Evolutionary conservation across 257 asterid genomes (phyloP).

Genomic region (Buddleja alternifolia): DNA sequence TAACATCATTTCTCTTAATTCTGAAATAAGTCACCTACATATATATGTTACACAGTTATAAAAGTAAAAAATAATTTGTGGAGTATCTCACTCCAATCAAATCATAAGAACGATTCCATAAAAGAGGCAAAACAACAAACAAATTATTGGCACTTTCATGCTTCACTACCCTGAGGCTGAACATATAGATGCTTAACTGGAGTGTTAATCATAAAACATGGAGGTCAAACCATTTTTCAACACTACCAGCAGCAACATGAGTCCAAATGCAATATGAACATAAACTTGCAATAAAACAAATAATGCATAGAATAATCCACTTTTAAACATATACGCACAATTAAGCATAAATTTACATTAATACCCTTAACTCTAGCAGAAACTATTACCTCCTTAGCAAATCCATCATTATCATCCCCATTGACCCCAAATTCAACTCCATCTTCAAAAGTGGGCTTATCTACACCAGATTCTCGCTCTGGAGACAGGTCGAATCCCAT

Average conservation of each 20-base stretch:
- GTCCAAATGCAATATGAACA: constrained; percentile 3
- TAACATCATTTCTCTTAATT: not conserved
- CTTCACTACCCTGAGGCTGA: not conserved
- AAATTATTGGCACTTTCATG: not conserved
- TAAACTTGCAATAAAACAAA: constrained; percentile 13
- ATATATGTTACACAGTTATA: constrained; percentile 7
- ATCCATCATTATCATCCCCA: constrained; percentile 37
- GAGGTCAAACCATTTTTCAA: not conserved
- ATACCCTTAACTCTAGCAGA: constrained; percentile 16
- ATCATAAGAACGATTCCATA: not conserved
- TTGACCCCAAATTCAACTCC: constrained; percentile 44
- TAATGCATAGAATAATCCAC: constrained; percentile 10
- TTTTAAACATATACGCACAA: not conserved
- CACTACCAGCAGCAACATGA: constrained; percentile 15
- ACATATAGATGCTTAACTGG: not conserved
- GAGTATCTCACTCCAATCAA: not conserved
- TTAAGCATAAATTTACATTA: not conserved
- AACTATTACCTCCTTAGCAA: constrained; percentile 41
- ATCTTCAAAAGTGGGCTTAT: constrained; percentile 80
- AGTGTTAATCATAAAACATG: not conserved
- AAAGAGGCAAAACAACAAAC: not conserved
- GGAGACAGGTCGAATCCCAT: constrained; percentile 72
- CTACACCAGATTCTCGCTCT: constrained; percentile 61
- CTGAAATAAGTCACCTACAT: not conserved
- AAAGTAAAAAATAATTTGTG: not conserved